Evolutionary conservation across 1,284 basidiomycete genomes (phyloP).

Genomic region (Marasmius fiardii): DNA sequence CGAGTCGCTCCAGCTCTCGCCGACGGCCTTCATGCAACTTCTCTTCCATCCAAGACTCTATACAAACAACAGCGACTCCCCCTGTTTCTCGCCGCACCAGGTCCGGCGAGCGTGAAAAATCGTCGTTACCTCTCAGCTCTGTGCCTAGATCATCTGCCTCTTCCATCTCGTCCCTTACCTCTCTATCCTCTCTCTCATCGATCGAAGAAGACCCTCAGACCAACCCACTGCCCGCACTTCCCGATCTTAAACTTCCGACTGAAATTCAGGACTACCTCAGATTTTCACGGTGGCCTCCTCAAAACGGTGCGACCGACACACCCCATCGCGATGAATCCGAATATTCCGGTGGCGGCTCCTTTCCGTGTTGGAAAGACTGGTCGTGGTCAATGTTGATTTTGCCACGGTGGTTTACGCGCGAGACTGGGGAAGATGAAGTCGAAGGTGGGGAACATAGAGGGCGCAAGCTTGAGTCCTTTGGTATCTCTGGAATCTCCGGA

Average conservation of each 20-base stretch:
- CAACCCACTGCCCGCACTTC: neutral
- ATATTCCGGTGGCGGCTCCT: neutral
- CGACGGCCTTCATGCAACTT: neutral
- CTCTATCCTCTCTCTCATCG: neutral
- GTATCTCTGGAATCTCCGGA: too few relatives aligned
- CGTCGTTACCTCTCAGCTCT: neutral
- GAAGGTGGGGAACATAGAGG: neutral
- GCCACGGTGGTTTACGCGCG: neutral
- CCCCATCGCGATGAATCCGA: neutral
- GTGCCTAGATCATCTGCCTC: neutral
- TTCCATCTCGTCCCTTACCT: neutral
- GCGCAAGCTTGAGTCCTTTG: too few relatives aligned
- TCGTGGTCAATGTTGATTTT: neutral
- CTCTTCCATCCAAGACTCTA: neutral
- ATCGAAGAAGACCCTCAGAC: neutral
- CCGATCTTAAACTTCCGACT: neutral
- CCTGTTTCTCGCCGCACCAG: neutral
- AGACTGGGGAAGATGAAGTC: neutral
- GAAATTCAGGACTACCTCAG: neutral
- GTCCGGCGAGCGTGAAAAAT: neutral
- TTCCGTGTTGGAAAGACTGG: neutral
- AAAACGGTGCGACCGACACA: neutral
- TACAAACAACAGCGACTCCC: neutral
- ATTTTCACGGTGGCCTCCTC: neutral
- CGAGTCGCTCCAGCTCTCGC: neutral